Conservation (phyloP, 495 filamentous ascomycete genomes). For the Arthonia radiata region DNA sequence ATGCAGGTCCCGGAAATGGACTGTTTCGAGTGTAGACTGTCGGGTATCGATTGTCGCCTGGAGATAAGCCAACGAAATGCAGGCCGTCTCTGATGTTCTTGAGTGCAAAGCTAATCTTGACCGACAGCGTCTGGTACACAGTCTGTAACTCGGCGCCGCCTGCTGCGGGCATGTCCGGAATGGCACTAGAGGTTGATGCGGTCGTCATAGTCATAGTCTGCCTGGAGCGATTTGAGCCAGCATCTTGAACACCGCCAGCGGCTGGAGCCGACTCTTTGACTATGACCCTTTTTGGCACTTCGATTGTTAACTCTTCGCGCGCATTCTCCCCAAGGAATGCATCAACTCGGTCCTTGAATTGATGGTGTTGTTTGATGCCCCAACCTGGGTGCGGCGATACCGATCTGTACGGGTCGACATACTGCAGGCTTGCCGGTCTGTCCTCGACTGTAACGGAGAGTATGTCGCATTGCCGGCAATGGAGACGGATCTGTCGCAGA, state of each 20-base stretch:
- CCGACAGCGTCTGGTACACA: conserved; percentile 29
- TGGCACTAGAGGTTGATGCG: too few relatives aligned
- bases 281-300: conserved; percentile 36
- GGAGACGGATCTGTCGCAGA: conserved; percentile 44
- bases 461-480: conserved; percentile 67
- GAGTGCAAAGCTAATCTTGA: conserved; percentile 50
- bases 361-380: conserved; percentile 52
- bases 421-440: conserved; percentile 30
- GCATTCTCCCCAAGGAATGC: conserved; percentile 30
- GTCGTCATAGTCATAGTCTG: too few relatives aligned
- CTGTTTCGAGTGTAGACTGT: conserved; percentile 77
- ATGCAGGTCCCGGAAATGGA: conserved; percentile 49
- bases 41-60: conserved; percentile 57
- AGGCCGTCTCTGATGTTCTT: conserved; percentile 58
- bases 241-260: conserved; percentile 26
- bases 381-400: conserved; percentile 35
- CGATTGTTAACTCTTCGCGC: conserved; percentile 34
- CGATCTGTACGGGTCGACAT: conserved; percentile 47
- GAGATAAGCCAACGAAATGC: conserved; percentile 67
- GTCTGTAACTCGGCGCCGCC: conserved; percentile 12
- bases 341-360: conserved; percentile 40
- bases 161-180: conserved; percentile 9
- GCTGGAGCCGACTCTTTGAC: conserved; percentile 38
- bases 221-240: too few relatives aligned
- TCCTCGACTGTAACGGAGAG: conserved; percentile 47